phyloP scores from a whole-genome alignment of 129 eudicot species.

The Logfia minima region DNA sequence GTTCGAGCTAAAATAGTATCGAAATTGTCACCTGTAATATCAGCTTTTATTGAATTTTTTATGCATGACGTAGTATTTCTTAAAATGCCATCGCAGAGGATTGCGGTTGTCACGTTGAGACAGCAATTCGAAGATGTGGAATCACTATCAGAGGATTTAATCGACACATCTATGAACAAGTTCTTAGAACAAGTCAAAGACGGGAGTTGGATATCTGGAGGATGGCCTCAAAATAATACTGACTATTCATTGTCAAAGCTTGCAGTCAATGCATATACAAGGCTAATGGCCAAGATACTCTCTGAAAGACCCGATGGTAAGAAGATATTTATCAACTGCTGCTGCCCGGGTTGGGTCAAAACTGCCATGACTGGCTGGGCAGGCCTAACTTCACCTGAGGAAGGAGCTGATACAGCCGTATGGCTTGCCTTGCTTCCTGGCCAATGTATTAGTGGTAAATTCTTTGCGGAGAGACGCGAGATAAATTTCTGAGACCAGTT shows the following conservation, averaged over 20 bases:
- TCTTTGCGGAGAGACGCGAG: constrained; percentile 92
- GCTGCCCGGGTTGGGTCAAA: constrained; percentile 97
- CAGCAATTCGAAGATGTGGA: constrained; percentile 60
- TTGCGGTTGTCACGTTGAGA: constrained; percentile 58
- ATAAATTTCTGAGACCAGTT: constrained; percentile 43
- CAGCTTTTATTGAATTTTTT: background rate
- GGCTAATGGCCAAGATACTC: constrained; percentile 54
- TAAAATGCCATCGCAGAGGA: constrained; percentile 44
- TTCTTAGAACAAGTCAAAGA: constrained; percentile 82
- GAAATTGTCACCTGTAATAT: background rate
- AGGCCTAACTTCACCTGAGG: constrained; percentile 66
- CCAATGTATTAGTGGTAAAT: constrained; percentile 59
- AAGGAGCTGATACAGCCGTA: constrained; percentile 88
- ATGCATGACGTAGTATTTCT: background rate
- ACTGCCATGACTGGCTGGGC: constrained; percentile 96
- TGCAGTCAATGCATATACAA: constrained; percentile 69
- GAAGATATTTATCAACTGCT: constrained; percentile 67
- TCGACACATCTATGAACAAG: constrained; percentile 56
- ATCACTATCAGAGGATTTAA: constrained; percentile 64
- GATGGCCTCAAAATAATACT: constrained; percentile 86
- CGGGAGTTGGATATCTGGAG: constrained; percentile 75
- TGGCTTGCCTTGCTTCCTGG: constrained; percentile 85
- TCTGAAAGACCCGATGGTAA: constrained; percentile 57
- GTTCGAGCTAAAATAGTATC: background rate
- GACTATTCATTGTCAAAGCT: constrained; percentile 92